Percentiles rank a stretch among this genome's conserved stretches.
Conservation (phyloP, 75 land plant genomes). For the Selaginella tamariscina region DNA sequence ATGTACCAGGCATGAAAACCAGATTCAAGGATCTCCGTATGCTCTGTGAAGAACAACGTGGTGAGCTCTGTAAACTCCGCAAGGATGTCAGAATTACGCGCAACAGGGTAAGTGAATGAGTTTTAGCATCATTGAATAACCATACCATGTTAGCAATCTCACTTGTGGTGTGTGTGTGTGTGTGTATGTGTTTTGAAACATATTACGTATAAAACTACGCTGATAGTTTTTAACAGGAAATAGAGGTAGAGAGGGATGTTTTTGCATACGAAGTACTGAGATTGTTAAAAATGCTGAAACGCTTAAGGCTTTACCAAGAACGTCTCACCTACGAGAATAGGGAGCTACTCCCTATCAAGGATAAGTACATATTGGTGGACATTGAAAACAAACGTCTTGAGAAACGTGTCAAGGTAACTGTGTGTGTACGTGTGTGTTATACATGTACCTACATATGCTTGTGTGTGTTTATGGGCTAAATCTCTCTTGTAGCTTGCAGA, state of each 20-base stretch:
- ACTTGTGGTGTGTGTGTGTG: no score
- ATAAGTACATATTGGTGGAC: background rate
- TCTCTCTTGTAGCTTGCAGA: background rate
- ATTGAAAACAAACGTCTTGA: background rate
- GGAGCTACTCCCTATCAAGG: background rate
- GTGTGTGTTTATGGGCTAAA: background rate
- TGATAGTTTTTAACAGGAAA: background rate
- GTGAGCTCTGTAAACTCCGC: background rate
- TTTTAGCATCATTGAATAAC: background rate
- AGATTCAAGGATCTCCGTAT: background rate
- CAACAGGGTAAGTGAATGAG: background rate
- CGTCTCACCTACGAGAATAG: background rate
- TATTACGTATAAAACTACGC: no score
- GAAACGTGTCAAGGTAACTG: background rate
- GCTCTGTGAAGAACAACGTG: constrained; percentile 3
- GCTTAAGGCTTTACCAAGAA: background rate
- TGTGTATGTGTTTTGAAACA: background rate
- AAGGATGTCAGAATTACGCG: background rate
- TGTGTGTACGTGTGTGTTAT: no score
- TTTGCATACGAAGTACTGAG: background rate
- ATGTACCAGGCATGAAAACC: background rate
- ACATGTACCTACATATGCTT: no score
- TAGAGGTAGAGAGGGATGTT: background rate
- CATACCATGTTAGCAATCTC: no score
- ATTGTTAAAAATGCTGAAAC: background rate